Evolutionary conservation across 1,284 basidiomycete species (phyloP).

Genomic region (Uromyces viciae-fabae): DNA sequence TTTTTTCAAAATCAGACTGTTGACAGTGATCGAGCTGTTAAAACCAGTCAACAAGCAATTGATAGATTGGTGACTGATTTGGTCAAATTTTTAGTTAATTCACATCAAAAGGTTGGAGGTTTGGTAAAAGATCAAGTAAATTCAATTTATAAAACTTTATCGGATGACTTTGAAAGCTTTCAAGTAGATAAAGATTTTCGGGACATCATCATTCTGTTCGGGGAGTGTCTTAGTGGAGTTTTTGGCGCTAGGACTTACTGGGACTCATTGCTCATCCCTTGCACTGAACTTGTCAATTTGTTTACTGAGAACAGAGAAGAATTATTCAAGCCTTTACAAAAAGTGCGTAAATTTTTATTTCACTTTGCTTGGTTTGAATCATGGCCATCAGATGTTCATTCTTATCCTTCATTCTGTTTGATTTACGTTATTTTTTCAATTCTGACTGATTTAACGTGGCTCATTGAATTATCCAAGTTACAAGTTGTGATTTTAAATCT

Average conservation of each 20-base stretch:
- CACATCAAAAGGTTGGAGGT: not conserved
- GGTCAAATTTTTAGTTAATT: slow-evolving; percentile 16
- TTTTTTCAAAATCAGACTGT: not conserved
- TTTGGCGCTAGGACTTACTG: slow-evolving; percentile 1
- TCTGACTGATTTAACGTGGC: no score
- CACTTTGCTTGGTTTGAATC: not conserved
- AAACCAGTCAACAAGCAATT: not conserved
- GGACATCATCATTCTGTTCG: slow-evolving; percentile 1
- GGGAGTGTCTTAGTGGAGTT: slow-evolving; percentile 5
- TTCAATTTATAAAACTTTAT: not conserved
- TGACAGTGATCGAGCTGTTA: not conserved
- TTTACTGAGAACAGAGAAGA: slow-evolving; percentile 12
- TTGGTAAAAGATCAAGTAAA: not conserved
- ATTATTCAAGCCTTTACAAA: slow-evolving; percentile 14
- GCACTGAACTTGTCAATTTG: not conserved
- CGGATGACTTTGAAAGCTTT: not conserved
- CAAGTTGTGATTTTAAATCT: slow-evolving; percentile 4
- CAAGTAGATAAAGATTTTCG: not conserved
- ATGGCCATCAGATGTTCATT: not conserved
- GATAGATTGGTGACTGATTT: slow-evolving; percentile 11
- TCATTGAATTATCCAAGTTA: not conserved
- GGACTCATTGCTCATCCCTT: not conserved
- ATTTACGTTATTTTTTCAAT: no score
- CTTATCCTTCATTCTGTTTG: not conserved
- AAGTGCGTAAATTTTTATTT: not conserved